Evolutionary conservation across 106 monocot genomes (phyloP), one percentile per base, ranked within the genome.

Genomic region (Posidonia australis): DNA sequence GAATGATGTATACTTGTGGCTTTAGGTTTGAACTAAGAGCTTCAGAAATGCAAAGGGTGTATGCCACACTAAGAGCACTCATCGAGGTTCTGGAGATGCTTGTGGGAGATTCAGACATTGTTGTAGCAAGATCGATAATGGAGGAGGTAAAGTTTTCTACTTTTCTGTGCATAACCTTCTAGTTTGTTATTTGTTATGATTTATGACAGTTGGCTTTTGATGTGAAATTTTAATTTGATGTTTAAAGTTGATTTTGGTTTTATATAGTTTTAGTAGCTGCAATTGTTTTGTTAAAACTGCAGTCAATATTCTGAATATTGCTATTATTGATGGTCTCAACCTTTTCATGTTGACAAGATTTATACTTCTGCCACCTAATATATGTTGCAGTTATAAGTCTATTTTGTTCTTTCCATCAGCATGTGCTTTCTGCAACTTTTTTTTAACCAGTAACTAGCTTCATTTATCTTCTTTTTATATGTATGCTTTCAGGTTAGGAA

Each of bases 81-180:
- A 67, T 98, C 57, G 87, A 91, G 77, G 91, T 98, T 56, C 51
- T 98, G 30, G 91, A 87, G 72, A 41, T 73, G 46, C 77, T 98
- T 45, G 85, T 77, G 46, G 73, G 72, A 53, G 79, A 81, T 67
- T 72, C 78, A 51, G 26, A 67, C 57, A 58, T 85, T 76, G 74
- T 72, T 67, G 42, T 76, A 44, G 73, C 77, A 32, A 74, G 78
- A 42, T 77, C 61, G 26, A 85, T 98, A 29, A 76, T 83, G 71
- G 91, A 83, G 46, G 98, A 98, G 98, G 98, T 87, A 74, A n/a
- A 64, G 16, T 72, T 44, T 24, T 29, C 21, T 42, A 12, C 5
- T 61, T n/a, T n/a, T n/a, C n/a, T n/a, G n/a, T n/a, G n/a, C n/a
- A n/a, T n/a, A n/a, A n/a, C n/a, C n/a, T n/a, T n/a, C n/a, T n/a